phyloP scores from a whole-genome alignment of 495 filamentous ascomycete genomes.

The Xylaria flabelliformis region DNA sequence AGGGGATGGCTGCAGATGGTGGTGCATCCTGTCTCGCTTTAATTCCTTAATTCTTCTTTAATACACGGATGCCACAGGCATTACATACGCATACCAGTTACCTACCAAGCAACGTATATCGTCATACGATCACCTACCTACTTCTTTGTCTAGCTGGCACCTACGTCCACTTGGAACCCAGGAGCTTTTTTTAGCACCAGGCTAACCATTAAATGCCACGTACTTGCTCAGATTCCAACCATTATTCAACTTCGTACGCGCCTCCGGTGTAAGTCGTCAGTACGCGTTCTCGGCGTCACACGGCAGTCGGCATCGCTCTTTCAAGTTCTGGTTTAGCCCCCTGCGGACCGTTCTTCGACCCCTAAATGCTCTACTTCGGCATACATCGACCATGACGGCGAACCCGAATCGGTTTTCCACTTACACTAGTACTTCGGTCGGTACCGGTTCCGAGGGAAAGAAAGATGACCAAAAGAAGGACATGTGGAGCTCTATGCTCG shows the following conservation, averaged over 20 bases:
- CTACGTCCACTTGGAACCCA: neutral
- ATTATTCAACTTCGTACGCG: slow-evolving; percentile 7
- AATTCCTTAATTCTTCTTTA: slow-evolving; percentile 27
- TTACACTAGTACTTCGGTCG: slow-evolving; percentile 56
- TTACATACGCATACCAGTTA: slow-evolving; percentile 22
- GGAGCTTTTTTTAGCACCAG: neutral
- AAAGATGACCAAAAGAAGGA: slow-evolving; percentile 83
- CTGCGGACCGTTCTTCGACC: neutral
- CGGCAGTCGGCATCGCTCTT: slow-evolving; percentile 7
- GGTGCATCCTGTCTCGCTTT: slow-evolving; percentile 16
- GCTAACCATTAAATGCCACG: slow-evolving; percentile 16
- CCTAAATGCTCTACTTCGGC: slow-evolving; percentile 36
- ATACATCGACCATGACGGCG: slow-evolving; percentile 55
- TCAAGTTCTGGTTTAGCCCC: neutral
- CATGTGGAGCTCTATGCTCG: slow-evolving; percentile 94
- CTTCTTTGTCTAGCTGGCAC: slow-evolving; percentile 5
- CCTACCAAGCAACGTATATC: slow-evolving; percentile 22
- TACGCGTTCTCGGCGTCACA: slow-evolving; percentile 33
- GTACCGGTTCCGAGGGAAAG: slow-evolving; percentile 49
- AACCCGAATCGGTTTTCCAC: slow-evolving; percentile 63
- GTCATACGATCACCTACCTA: neutral
- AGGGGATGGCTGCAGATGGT: slow-evolving; percentile 35
- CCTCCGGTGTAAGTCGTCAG: slow-evolving; percentile 7
- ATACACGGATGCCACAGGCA: slow-evolving; percentile 23
- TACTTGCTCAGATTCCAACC: neutral